Percentiles rank a stretch among this genome's conserved stretches.
Evolutionary conservation across 2,329 filamentous ascomycete species (phyloP).

Genomic region (Oidium heveae): DNA sequence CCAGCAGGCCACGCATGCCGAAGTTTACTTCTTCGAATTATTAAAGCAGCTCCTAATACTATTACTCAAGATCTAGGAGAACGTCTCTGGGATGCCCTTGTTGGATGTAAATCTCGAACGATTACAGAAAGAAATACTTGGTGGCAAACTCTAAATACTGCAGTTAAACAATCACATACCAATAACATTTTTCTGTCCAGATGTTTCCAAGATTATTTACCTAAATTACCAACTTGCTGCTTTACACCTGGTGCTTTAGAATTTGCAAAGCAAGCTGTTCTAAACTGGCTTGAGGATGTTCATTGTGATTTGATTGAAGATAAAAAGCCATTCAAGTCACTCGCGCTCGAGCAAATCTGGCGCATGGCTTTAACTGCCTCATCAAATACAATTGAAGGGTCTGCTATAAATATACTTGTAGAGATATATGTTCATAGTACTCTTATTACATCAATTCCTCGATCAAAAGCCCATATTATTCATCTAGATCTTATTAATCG

Average conservation of each 20-base stretch:
- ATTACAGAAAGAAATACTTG: conserved; percentile 35
- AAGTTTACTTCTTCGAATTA: conserved; percentile 30
- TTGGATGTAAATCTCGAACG: conserved; percentile 36
- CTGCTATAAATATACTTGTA: conserved; percentile 46
- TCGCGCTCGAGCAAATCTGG: conserved; percentile 53
- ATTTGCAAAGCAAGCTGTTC: conserved; percentile 29
- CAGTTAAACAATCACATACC: conserved; percentile 17
- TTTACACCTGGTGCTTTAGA: conserved; percentile 37
- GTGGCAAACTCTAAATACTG: conserved; percentile 39
- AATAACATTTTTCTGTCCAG: conserved; percentile 29
- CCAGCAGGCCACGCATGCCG: conserved; percentile 26
- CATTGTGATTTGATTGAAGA: conserved; percentile 24
- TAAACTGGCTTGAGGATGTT: conserved; percentile 23
- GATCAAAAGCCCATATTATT: conserved; percentile 25
- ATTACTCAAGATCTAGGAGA: conserved; percentile 36
- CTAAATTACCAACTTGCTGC: conserved; percentile 26
- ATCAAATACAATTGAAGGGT: conserved; percentile 35
- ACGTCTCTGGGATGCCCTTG: conserved; percentile 45
- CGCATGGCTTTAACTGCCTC: conserved; percentile 48
- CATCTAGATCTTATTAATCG: conserved; percentile 49
- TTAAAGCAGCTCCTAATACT: conserved; percentile 32
- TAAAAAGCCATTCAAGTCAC: conserved; percentile 24
- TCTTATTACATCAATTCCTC: conserved; percentile 24
- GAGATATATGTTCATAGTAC: conserved; percentile 41
- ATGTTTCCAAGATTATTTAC: conserved; percentile 31